These are phyloP conservation scores for Neostapfia colusana DNA, from an alignment of 176 grass and related monocot species.

Conservation along the genomic window DNA sequence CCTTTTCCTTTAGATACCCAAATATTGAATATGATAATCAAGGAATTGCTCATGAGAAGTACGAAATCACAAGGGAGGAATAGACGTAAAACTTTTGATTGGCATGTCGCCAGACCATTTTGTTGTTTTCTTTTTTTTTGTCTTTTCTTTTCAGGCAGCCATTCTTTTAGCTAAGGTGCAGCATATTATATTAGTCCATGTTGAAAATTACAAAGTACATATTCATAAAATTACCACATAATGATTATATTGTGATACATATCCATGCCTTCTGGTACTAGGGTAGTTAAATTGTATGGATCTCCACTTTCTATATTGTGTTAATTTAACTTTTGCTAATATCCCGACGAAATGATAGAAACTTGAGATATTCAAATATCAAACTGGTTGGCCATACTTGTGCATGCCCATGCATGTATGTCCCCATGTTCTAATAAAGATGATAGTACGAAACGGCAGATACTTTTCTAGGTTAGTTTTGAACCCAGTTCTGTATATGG, in stretches of 20 bases:
- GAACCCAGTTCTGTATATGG: background rate
- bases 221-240: background rate
- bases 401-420: background rate
- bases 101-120: background rate
- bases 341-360: background rate
- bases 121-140: conserved; percentile 24
- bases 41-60: background rate
- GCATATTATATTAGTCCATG: conserved; percentile 4
- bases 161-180: conserved; percentile 33
- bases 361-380: conserved; percentile 9
- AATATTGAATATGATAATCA: conserved; percentile 11
- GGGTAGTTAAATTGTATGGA: background rate
- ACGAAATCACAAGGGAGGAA: conserved; percentile 10
- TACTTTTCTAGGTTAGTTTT: background rate
- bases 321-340: background rate
- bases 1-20: conserved; percentile 4
- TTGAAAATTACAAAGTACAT: conserved; percentile 32
- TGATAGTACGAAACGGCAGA: background rate
- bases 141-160: conserved; percentile 29
- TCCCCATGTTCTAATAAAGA: conserved; percentile 11
- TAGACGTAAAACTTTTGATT: background rate
- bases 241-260: background rate
- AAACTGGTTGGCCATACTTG: background rate
- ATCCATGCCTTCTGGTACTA: background rate
- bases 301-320: conserved; percentile 12